Evolutionary conservation across 192 early-diverging fungal genomes (phyloP).

Genomic region (Mortierella claussenii): DNA sequence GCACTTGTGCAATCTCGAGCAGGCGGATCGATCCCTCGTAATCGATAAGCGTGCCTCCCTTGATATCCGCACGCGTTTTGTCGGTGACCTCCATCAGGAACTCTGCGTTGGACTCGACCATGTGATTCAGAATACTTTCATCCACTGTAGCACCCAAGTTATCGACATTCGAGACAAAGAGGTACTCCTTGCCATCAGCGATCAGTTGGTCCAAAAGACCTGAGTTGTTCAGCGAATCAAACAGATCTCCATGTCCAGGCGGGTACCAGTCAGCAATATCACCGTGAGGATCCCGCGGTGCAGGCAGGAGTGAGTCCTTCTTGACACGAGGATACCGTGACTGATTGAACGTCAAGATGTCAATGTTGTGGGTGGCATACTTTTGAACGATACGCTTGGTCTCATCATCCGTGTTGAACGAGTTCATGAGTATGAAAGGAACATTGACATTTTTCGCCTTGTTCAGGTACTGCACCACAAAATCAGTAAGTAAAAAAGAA

Average conservation of each 20-base stretch:
- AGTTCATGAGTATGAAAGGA: constrained; percentile 99
- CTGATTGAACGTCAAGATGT: constrained; percentile 98
- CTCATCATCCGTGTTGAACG: constrained; percentile 99
- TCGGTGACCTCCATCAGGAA: constrained; percentile 99
- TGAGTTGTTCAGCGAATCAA: constrained; percentile 92
- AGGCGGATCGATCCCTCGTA: constrained; percentile 94
- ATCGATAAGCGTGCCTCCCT: constrained; percentile 99
- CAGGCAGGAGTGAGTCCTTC: constrained; percentile 91
- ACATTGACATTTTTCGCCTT: constrained; percentile 88
- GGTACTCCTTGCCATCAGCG: constrained; percentile 94
- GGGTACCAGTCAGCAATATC: constrained; percentile 89
- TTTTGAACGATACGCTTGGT: constrained; percentile 98
- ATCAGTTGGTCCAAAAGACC: constrained; percentile 93
- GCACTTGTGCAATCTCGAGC: constrained; percentile 98
- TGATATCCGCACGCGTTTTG: constrained; percentile 99
- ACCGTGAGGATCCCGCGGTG: constrained; percentile 74
- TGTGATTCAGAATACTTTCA: constrained; percentile 89
- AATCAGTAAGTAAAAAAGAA: no score
- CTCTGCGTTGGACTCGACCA: constrained; percentile 87
- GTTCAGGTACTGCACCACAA: constrained; percentile 85
- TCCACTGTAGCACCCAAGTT: constrained; percentile 99
- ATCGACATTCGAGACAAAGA: constrained; percentile 99
- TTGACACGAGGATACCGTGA: constrained; percentile 92
- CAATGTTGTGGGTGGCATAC: constrained; percentile 91
- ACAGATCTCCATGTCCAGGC: constrained; percentile 98